Evolutionary conservation across 768 basidiomycete species (phyloP).

Genomic region (Lyophyllum shimeji): DNA sequence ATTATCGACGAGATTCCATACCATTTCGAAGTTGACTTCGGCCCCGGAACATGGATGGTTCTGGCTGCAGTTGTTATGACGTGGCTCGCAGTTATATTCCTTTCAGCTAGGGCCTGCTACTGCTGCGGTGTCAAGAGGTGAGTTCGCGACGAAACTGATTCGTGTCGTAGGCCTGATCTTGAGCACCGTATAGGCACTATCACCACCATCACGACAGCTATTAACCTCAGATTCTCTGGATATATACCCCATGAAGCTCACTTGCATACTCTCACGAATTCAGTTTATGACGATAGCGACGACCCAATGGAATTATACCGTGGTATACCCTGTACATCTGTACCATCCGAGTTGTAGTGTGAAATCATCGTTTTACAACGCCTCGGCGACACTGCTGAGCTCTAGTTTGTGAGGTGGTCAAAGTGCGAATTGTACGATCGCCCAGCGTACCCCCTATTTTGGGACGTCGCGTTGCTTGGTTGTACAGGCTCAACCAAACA

Average conservation of each 20-base stretch:
- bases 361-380: neutral
- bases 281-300: neutral
- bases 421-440: no score
- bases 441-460: neutral
- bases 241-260: neutral
- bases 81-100: constrained; percentile 61
- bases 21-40: constrained; percentile 49
- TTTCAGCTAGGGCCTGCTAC: constrained; percentile 63
- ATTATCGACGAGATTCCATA: constrained; percentile 38
- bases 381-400: neutral
- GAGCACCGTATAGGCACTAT: neutral
- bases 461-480: constrained; percentile 10
- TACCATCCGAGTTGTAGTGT: neutral
- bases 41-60: constrained; percentile 78
- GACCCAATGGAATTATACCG: neutral
- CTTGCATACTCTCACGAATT: neutral
- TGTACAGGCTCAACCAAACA: constrained; percentile 2
- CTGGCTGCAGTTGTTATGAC: constrained; percentile 50
- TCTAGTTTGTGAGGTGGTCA: no score
- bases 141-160: constrained; percentile 7
- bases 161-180: neutral
- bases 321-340: neutral
- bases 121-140: constrained; percentile 64
- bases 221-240: neutral
- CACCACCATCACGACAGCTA: constrained; percentile 10